A percentile compares a stretch with the other conserved stretches of the same genome.
These are phyloP conservation scores for Cyberlindnera mississippiensis DNA, from an alignment of 805 yeast genomes.

Conservation along the genomic window DNA sequence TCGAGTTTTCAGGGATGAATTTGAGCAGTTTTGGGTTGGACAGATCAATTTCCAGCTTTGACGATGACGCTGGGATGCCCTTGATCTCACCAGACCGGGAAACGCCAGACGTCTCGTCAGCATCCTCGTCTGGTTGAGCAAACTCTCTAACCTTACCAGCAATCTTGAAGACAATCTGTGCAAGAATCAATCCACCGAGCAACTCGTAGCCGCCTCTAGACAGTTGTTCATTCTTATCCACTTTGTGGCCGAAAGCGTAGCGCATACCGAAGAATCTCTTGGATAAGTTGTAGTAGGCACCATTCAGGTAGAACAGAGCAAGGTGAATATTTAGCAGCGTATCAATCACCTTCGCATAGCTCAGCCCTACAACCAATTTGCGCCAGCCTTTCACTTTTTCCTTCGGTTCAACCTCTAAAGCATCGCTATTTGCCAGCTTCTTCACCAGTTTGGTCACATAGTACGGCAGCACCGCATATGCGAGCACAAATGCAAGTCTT, in stretches of 20 bases:
- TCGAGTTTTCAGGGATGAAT: conserved; percentile 63
- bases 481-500: conserved; percentile 54
- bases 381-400: conserved; percentile 14
- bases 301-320: conserved; percentile 78
- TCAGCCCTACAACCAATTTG: conserved; percentile 23
- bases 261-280: conserved; percentile 78
- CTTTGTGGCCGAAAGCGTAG: conserved; percentile 68
- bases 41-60: conserved; percentile 47
- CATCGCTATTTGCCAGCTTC: conserved; percentile 11
- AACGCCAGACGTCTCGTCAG: conserved; percentile 1
- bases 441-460: conserved; percentile 31
- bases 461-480: conserved; percentile 64
- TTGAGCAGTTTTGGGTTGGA: conserved; percentile 54
- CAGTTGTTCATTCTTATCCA: conserved; percentile 38
- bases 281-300: conserved; percentile 73
- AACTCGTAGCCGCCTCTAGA: conserved; percentile 66
- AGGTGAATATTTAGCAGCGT: conserved; percentile 63
- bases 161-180: conserved; percentile 47
- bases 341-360: conserved; percentile 47
- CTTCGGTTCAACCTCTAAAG: conserved; percentile 16
- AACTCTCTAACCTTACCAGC: conserved; percentile 9
- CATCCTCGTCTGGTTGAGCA: not conserved
- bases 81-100: conserved; percentile 3
- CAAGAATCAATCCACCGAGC: conserved; percentile 58
- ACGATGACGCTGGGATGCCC: conserved; percentile 10